These are phyloP conservation scores for Besnoitia besnoiti DNA, from an alignment of 169 alveolate genomes.

Conservation along the genomic window DNA sequence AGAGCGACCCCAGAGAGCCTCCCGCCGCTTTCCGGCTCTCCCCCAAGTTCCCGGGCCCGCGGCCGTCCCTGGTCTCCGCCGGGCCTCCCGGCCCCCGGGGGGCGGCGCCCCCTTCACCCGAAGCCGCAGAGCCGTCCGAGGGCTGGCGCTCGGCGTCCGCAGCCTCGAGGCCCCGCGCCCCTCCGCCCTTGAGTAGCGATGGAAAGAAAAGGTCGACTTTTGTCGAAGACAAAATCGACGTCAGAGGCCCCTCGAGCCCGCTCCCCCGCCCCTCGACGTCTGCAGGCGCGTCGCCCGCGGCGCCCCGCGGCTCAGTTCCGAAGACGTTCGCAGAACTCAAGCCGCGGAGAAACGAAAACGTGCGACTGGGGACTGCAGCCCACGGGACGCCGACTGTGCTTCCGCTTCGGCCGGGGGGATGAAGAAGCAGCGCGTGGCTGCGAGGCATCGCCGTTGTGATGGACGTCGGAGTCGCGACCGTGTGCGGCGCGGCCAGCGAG, in stretches of 20 bases:
- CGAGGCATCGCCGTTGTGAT: constrained; percentile 46
- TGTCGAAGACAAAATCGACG: not conserved
- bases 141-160: not conserved
- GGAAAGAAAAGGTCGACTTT: not conserved
- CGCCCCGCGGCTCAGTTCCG: no score
- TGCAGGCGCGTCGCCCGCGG: not conserved
- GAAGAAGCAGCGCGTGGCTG: constrained; percentile 6
- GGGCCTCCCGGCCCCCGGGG: not conserved
- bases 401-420: not conserved
- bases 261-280: not conserved
- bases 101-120: not conserved
- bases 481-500: constrained; percentile 44
- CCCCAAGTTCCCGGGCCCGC: not conserved
- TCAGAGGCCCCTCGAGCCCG: not conserved
- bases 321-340: not conserved
- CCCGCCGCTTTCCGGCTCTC: not conserved
- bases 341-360: not conserved
- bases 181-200: not conserved
- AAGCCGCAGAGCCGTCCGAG: not conserved
- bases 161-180: not conserved
- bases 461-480: constrained; percentile 48
- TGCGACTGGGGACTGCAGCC: not conserved
- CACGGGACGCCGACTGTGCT: not conserved
- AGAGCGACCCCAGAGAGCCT: not conserved
- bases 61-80: not conserved